These are phyloP conservation scores for Puccinia triticina DNA, from an alignment of 1,284 basidiomycete species.

Conservation along the genomic window DNA sequence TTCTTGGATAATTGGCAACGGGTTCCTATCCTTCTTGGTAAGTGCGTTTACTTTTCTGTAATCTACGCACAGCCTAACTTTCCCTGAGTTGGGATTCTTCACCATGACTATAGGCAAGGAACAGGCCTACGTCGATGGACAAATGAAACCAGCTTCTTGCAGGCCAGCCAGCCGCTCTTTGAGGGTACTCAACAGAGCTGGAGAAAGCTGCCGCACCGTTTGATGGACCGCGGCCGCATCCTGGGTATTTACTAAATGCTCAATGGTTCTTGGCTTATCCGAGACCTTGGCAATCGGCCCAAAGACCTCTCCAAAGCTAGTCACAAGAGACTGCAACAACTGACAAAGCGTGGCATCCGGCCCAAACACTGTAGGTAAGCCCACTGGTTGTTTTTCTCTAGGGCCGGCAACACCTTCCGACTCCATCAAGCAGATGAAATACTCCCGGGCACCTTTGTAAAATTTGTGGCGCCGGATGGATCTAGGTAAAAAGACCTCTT, in stretches of 20 bases:
- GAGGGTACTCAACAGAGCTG: not conserved
- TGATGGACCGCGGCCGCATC: not conserved
- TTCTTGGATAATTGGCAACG: constrained; percentile 19
- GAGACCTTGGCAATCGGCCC: not conserved
- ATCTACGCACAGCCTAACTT: constrained; percentile 1
- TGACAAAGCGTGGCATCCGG: not conserved
- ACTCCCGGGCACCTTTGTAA: constrained; percentile 15
- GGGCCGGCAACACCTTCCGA: constrained; percentile 15
- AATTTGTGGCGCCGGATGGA: not conserved
- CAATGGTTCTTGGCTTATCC: not conserved
- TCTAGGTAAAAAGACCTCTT: not conserved
- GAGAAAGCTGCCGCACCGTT: constrained; percentile 5
- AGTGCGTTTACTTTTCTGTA: constrained; percentile 5
- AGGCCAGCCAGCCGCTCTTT: not conserved
- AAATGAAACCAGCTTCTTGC: constrained; percentile 7
- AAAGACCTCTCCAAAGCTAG: not conserved
- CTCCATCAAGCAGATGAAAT: constrained; percentile 19
- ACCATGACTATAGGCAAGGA: constrained; percentile 13
- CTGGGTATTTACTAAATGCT: not conserved
- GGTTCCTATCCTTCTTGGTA: constrained; percentile 8
- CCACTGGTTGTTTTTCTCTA: constrained; percentile 2
- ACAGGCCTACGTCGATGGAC: not conserved
- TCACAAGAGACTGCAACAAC: not conserved
- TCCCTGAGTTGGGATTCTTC: not conserved
- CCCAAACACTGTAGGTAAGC: constrained; percentile 3